Base-by-base conservation (phyloP, 2,329 filamentous ascomycete genomes). In the Periconia digitata region DNA sequence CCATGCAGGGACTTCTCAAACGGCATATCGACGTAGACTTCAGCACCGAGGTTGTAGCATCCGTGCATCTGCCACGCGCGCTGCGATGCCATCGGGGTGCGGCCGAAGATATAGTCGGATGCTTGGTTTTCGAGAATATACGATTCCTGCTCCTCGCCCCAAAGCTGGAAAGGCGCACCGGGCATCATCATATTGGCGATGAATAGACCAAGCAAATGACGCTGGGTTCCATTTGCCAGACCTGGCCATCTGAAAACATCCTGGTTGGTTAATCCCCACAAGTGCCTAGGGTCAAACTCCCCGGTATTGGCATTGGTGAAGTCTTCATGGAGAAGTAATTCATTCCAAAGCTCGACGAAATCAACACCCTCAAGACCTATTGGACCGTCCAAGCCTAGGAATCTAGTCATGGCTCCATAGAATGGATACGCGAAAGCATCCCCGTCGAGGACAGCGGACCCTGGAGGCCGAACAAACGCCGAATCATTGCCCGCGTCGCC, bases 61-160 rank as follows among this genome's bases (percentile, higher is more conserved):
- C 84, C 84, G 56, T 87, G 84, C 29, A 77, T 75, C 56, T 84
- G 80, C 84, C 84, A 87, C 2, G 83, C 84, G 2, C 78, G 78
- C 2, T 81, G 75, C 2, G 82, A 76, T 8, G 80, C 79, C 78
- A 87, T 85, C 2, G 84, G 71, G 60, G 83, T 80, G 56, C 84
- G 79, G 17, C 84, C 84, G 60, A 82, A 87, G 36, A 87, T 76
- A 59, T 86, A 87, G 58, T 86, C 85, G 48, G 72, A 71, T 4
- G 83, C 83, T 0, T 83, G 85, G 49, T 81, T 85, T 60, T 87
- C 84, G 2, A 86, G 69, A 0, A 85, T 71, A 56, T 86, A 86
- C 51, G 83, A 83, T 0, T 79, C 80, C 66, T 87, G 84, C 59
- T 87, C 84, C 60, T 87, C 84, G 16, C 84, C 84, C 80, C 82